Evolutionary conservation across 805 yeast genomes (phyloP), one percentile per base, ranked within the genome.

Genomic region (Zygoascus tannicola): DNA sequence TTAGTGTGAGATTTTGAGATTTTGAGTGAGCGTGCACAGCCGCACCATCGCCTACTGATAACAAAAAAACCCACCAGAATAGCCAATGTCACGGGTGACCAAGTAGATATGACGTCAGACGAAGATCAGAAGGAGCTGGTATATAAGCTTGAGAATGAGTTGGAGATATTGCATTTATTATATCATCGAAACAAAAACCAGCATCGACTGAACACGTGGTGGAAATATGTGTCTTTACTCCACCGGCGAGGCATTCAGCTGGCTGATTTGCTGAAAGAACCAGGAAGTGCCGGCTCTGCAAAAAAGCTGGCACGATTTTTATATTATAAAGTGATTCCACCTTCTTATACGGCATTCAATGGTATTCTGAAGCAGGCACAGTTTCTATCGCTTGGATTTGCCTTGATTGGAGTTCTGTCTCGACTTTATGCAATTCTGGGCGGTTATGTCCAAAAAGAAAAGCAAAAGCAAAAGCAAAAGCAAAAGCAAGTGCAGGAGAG

Each of bases 161-260:
- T 63, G 42, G 70, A 73, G 20, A 54, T 84, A 3, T 59, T 85
- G 3, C 81, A 76, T 50, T 60, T 85, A 33, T 50, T 85, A 2
- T 77, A 81, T 56, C 85, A 81, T 54, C 67, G 94, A 49, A 81
- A 80, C 60, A 68, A 71, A 42, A 85, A 85, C 58, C 96, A 87
- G 58, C 95, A 85, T 56, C 66, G 79, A 3, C 72, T 70, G 5
- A 73, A 85, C 23, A 55, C 57, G 5, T 87, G 96, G 95, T 87
- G 95, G 90, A 72, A 67, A 47, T 70, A 75, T 47, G 64, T 87
- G 34, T 71, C 77, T 48, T 70, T 79, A 7, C 54, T 85, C 22
- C 83, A 81, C 52, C 70, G 94, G 34, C 65, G 56, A 20, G 44
- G 53, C 14, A 16, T 43, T 2, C 56, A 59, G 38, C 32, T 57